Base-by-base conservation (phyloP, 768 basidiomycete species). In the Lactarius deliciosus region DNA sequence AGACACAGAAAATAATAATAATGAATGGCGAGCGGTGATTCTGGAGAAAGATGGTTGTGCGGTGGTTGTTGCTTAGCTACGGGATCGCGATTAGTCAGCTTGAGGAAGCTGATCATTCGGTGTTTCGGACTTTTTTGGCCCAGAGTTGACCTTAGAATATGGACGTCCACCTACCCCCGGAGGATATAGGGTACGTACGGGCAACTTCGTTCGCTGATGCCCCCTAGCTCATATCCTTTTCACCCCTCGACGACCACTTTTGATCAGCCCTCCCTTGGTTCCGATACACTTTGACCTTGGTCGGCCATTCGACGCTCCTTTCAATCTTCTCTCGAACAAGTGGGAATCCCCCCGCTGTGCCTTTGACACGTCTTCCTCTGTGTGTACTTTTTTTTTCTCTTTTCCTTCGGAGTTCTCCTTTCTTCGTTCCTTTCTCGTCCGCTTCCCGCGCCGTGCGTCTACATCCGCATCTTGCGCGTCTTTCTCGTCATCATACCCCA, bases 51-150 rank as follows among this genome's bases (percentile, higher is more conserved):
- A 20, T 2, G 40, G 18, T 20, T 45, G 43, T 9, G 43, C 43
- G 43, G 43, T 50, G 22, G 18, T 15, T 56, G 64, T 66, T 66
- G 60, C 65, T 6, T 66, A 60, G 43, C 60, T 61, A 62, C 65
- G 25, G 50, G 34, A 18, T 5, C 7, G 61, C 28, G 38, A 30
- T 32, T 20, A 47, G 55, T 57, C 56, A 57, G 56, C 56, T 20
- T 16, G 30, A 57, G 32, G 56, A 57, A 57, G 56, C 34, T 36
- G 56, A 57, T 36, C 18, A 32, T 9, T 30, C 28, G 34, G 30
- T 36, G 56, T 57, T 16, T 57, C 56, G 34, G 34, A 47, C 50
- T 28, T 53, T 59, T 55, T 55, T 63, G 47, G 47, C 47, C 47
- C 50, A 53, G 25, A 5, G 47, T 59, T 54, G 38, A 5, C 18